Percentiles rank a stretch among this genome's conserved stretches.
These are phyloP conservation scores for Artemisia annua DNA, from an alignment of 129 eudicot genomes.

Conservation along the genomic window DNA sequence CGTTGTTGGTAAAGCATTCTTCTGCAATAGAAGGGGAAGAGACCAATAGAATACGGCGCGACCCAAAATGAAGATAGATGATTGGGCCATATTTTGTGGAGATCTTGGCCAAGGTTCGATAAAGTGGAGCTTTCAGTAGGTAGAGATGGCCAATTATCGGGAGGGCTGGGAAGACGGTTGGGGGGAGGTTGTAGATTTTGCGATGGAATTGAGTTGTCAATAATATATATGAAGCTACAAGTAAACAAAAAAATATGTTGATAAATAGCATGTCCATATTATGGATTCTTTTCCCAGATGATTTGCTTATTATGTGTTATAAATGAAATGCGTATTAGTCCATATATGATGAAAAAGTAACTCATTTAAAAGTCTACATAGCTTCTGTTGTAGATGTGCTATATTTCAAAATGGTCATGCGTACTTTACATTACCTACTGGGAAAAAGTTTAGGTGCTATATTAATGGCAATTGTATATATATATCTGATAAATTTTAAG, in stretches of 20 bases:
- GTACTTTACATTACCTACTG: not conserved
- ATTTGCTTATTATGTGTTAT: not conserved
- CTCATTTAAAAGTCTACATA: not conserved
- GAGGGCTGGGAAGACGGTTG: constrained; percentile 36
- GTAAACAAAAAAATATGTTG: not conserved
- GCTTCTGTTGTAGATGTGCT: not conserved
- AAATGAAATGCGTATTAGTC: not conserved
- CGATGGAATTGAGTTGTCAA: constrained; percentile 19
- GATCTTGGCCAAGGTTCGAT: constrained; percentile 26
- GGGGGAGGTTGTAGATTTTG: constrained; percentile 45
- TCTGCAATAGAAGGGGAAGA: constrained; percentile 49
- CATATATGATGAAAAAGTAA: no score
- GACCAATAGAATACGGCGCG: constrained; percentile 26
- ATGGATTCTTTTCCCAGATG: not conserved
- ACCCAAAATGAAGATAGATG: constrained; percentile 36
- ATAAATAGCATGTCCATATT: constrained; percentile 22
- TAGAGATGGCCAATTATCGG: constrained; percentile 49
- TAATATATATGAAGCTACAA: constrained; percentile 10
- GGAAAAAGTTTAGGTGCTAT: no score
- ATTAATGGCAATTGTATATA: no score
- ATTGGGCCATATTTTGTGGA: constrained; percentile 40
- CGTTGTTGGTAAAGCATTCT: constrained; percentile 58
- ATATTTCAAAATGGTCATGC: not conserved
- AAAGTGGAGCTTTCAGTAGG: constrained; percentile 19
- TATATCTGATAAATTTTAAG: no score